These are phyloP conservation scores for Clavulina sp. DNA, from an alignment of 768 basidiomycete genomes.

Conservation along the genomic window DNA sequence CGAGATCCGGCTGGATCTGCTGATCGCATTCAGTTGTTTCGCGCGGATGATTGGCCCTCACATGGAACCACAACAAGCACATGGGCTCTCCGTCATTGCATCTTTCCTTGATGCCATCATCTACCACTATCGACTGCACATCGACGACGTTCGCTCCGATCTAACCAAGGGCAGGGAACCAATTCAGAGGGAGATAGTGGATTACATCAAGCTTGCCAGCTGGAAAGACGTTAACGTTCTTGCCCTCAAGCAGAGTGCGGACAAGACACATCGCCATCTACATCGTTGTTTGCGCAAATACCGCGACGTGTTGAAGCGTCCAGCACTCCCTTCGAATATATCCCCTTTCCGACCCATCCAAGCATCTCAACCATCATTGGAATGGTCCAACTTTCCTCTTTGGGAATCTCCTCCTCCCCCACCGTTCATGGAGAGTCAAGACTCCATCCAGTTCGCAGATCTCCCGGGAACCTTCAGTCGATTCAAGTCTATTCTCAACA, in stretches of 20 bases:
- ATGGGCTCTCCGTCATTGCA: constrained; percentile 31
- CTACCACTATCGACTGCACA: constrained; percentile 47
- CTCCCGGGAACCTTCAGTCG: neutral
- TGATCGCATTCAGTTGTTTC: constrained; percentile 49
- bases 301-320: constrained; percentile 71
- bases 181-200: constrained; percentile 66
- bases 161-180: constrained; percentile 36
- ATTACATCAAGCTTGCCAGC: constrained; percentile 85
- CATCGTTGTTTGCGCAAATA: constrained; percentile 86
- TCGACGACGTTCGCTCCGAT: constrained; percentile 26
- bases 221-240: constrained; percentile 97
- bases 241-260: constrained; percentile 80
- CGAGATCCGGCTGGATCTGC: constrained; percentile 41
- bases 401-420: neutral
- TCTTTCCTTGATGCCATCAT: constrained; percentile 44
- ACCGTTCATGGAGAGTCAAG: neutral
- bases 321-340: constrained; percentile 22
- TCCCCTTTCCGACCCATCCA: neutral
- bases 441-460: neutral
- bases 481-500: neutral
- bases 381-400: neutral
- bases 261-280: constrained; percentile 75
- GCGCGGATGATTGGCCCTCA: constrained; percentile 21
- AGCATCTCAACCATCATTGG: neutral
- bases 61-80: constrained; percentile 18